Base-by-base conservation (phyloP, 805 yeast species). In the Candida sphagnicola region DNA sequence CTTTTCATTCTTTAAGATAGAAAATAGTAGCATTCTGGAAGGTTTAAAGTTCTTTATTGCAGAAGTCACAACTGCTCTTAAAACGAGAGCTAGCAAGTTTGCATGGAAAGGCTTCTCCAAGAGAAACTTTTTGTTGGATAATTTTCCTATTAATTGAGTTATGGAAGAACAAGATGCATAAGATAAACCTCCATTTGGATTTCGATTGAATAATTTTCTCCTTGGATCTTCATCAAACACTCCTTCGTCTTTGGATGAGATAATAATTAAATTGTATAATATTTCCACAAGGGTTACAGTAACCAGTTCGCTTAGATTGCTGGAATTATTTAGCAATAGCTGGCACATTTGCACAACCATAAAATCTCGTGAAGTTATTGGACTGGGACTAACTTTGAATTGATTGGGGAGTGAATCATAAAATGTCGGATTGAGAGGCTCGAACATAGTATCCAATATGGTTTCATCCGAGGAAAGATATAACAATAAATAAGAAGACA, bases 311-410 rank as follows among this genome's bases (percentile, higher is more conserved):
- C 15, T 23, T 15, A 33, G 24, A 12, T 54, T 11, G 40, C 44
- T 12, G 32, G 37, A 31, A 45, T 42, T 5, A 35, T 35, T 41
- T 18, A 47, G 45, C 4, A 79, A 47, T 25, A 75, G 49, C 17
- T 61, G 61, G 33, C 79, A 71, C 4, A 78, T 53, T 34, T 80
- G 85, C 4, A 72, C 63, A 0, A 82, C 65, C 5, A 80, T 39
- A 40, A 81, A 82, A 56, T 85, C 95, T 44, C 91, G 59, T 39
- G 78, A 74, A 1, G 87, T 78, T 8, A 70, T 49, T 15, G 65
- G 76, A 40, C 45, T 51, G 35, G 55, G 65, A 44, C 57, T 56
- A n/a, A 70, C 48, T 47, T 72, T 75, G 56, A 71, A 78, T 31
- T 62, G 63, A 25, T 61, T 62, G 3, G 89, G 89, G n/a, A 84